Base-by-base conservation (phyloP, 352 stramenopile genomes). In the Phytophthora hibernalis region DNA sequence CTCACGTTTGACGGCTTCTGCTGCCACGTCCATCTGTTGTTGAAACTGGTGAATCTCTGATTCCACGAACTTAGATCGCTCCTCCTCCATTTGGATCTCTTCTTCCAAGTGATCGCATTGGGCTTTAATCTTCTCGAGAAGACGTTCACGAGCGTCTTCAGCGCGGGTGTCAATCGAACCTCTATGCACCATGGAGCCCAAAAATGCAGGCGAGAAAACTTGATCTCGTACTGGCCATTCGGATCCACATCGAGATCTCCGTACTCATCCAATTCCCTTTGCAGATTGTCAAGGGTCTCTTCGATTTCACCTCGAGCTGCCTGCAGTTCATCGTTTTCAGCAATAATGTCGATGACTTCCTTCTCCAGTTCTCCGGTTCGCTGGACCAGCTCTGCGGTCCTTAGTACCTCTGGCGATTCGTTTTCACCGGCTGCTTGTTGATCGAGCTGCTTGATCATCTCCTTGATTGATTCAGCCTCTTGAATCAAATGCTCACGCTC, bases 181-280 rank as follows among this genome's bases (percentile, higher is more conserved):
- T 67, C 79, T 61, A 15, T 87, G 74, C 18, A 94, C 66, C 47
- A 86, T 70, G 1, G 75, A 74, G 1, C 84, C 86, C 28, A 94
- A 62, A 68, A 92, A 94, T 2, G 72, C 75, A 1, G 81, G 74
- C 6, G 82, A 91, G 20, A 91, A 92, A 92, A 84, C 43, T 92
- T 88, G 33, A 90, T 76, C 28, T 85, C 78, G 30, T 78, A 72
- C 13, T 70, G 70, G 3, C 64, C 65, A 21, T 57, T 79, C 10
- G 18, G 43, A 9, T 79, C 63, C 20, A 87, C 56, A n/a, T 90
- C 82, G 28, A 87, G 77, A 35, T 89, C 82, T 28, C 73, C 82
- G 47, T 85, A 88, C 35, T 80, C 64, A 47, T 92, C 81, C 42
- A 94, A 59, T 24, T 92, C 81, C 38, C 80, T 85, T 55, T 92